Evolutionary conservation across 2,329 filamentous ascomycete species (phyloP).

Genomic region (Aspergillus sp.): DNA sequence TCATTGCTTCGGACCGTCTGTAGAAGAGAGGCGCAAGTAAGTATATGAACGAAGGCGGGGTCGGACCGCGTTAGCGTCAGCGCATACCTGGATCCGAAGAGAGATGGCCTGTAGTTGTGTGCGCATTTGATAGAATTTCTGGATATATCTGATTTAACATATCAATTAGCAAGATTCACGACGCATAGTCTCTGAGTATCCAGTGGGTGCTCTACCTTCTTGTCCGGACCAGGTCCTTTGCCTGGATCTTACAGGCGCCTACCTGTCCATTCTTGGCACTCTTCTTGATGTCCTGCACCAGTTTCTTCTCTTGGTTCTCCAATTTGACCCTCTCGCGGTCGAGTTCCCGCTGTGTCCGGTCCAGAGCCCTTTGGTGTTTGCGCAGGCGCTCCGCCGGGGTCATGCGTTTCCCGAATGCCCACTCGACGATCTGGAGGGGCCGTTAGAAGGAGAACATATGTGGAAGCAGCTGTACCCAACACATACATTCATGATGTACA

Average conservation of each 20-base stretch:
- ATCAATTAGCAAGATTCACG: background rate
- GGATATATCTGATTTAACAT: constrained; percentile 67
- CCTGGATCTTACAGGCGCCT: constrained; percentile 97
- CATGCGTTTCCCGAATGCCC: constrained; percentile 99
- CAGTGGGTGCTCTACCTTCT: constrained; percentile 57
- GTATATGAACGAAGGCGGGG: background rate
- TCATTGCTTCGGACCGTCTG: constrained; percentile 97
- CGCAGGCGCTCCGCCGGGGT: constrained; percentile 71
- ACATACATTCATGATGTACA: constrained; percentile 15
- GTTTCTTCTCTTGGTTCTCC: constrained; percentile 97
- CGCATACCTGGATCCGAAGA: constrained; percentile 78
- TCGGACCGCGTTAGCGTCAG: background rate
- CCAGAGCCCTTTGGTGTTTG: constrained; percentile 87
- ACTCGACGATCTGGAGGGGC: constrained; percentile 77
- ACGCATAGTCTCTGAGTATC: background rate
- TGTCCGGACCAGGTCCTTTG: constrained; percentile 92
- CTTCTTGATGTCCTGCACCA: constrained; percentile 95
- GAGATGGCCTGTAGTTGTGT: constrained; percentile 97
- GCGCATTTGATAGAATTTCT: constrained; percentile 98
- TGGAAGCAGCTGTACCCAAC: constrained; percentile 6
- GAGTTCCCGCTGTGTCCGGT: constrained; percentile 95
- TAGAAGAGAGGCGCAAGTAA: background rate
- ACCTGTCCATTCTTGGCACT: constrained; percentile 97
- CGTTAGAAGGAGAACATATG: constrained; percentile 5
- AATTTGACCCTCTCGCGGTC: constrained; percentile 93